These are phyloP conservation scores for Cercospora nicotianae DNA, from an alignment of 2,329 filamentous ascomycete genomes.

Conservation along the genomic window DNA sequence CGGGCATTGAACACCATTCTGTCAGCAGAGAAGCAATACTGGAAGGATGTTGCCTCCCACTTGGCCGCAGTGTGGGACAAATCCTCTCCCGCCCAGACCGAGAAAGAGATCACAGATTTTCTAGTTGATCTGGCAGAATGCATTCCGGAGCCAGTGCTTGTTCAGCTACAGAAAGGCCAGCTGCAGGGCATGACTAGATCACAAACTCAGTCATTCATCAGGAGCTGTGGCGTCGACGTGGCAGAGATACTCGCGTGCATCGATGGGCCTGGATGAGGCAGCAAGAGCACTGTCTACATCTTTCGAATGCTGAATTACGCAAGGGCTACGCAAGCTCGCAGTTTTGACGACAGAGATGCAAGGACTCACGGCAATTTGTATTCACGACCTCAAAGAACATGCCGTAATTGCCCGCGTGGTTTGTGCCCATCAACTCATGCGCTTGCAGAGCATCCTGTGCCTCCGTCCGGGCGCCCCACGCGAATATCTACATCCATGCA, in stretches of 20 bases:
- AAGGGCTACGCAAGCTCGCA: background rate
- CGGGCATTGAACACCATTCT: constrained; percentile 36
- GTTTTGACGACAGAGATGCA: background rate
- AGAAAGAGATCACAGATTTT: constrained; percentile 44
- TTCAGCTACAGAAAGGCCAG: constrained; percentile 54
- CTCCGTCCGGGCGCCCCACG: background rate
- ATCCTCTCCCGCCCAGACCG: constrained; percentile 42
- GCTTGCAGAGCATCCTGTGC: background rate
- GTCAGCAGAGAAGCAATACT: constrained; percentile 16
- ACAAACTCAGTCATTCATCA: constrained; percentile 43
- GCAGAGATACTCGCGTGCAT: constrained; percentile 11
- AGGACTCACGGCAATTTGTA: background rate
- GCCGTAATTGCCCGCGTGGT: background rate
- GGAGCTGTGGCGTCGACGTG: constrained; percentile 28
- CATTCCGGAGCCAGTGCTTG: constrained; percentile 50
- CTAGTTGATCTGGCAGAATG: constrained; percentile 46
- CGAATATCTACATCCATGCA: background rate
- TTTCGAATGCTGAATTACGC: background rate
- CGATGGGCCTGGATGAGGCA: background rate
- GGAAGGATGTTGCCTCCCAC: constrained; percentile 30
- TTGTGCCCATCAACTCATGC: background rate
- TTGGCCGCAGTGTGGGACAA: constrained; percentile 33
- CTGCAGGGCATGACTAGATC: constrained; percentile 42
- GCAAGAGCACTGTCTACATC: background rate
- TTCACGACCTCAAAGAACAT: background rate